Evolutionary conservation across 2,329 filamentous ascomycete species (phyloP).

Genomic region (Exophiala bonariae): DNA sequence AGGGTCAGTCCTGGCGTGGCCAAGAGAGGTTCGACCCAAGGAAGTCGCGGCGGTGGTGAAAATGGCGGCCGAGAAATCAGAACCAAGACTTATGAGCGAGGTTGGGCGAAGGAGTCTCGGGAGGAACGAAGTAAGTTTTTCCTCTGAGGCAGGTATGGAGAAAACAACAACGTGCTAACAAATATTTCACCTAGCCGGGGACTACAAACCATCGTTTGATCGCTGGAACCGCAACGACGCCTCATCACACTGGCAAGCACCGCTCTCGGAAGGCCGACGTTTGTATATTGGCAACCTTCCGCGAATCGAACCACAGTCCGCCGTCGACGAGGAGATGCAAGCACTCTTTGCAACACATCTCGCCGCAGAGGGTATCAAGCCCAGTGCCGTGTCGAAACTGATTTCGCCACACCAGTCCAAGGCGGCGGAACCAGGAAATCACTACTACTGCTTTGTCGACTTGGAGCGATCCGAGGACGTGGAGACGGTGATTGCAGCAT

Average conservation of each 20-base stretch:
- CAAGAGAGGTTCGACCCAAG: conserved; percentile 6
- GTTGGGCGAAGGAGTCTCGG: conserved; percentile 14
- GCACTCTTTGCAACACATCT: conserved; percentile 38
- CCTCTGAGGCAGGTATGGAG: no score
- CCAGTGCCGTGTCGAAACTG: conserved; percentile 51
- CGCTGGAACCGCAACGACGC: conserved; percentile 45
- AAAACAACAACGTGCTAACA: no score
- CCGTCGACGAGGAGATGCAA: conserved; percentile 43
- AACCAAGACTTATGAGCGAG: conserved; percentile 18
- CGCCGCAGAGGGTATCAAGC: conserved; percentile 36
- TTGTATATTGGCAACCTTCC: conserved; percentile 51
- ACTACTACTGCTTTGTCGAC: conserved; percentile 69
- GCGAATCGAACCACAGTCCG: conserved; percentile 42
- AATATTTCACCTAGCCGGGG: conserved; percentile 3
- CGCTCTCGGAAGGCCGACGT: conserved; percentile 38
- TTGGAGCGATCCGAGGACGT: conserved; percentile 58
- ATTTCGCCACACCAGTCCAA: conserved; percentile 62
- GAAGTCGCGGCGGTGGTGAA: neutral
- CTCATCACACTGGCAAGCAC: conserved; percentile 31
- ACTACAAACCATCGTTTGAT: conserved; percentile 35
- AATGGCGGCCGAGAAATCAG: conserved; percentile 13
- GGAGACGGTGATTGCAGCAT: conserved; percentile 47
- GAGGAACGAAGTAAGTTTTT: conserved; percentile 22
- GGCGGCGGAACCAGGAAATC: conserved; percentile 52
- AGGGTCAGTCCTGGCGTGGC: conserved; percentile 66